Evolutionary conservation across 352 stramenopile genomes (phyloP).

Genomic region (Globisporangium apiculatum): DNA sequence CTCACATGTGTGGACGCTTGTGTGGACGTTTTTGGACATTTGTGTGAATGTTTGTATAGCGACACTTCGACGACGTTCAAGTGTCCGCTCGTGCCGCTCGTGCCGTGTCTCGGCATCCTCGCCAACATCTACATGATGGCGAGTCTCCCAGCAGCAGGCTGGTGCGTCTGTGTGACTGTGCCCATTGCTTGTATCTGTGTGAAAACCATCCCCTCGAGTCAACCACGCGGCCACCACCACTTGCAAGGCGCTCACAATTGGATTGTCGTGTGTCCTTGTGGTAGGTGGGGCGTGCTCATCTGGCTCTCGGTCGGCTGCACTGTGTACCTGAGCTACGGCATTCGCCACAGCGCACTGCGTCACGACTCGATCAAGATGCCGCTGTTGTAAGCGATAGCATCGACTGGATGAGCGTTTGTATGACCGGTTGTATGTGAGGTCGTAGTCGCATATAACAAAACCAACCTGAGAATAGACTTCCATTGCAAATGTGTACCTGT

Average conservation of each 20-base stretch:
- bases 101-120: conserved; percentile 51
- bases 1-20: background rate
- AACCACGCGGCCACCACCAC: no score
- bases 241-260: background rate
- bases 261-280: conserved; percentile 1
- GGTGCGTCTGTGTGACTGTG: conserved; percentile 21
- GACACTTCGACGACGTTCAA: conserved; percentile 36
- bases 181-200: background rate
- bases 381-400: conserved; percentile 8
- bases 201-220: background rate
- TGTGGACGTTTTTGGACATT: background rate
- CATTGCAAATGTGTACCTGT: background rate
- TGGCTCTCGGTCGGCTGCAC: conserved; percentile 58
- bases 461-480: background rate
- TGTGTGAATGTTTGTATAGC: conserved; percentile 2
- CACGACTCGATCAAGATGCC: conserved; percentile 14
- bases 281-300: conserved; percentile 64
- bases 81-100: conserved; percentile 50
- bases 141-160: conserved; percentile 42
- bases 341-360: conserved; percentile 61
- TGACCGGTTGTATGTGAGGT: background rate
- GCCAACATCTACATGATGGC: conserved; percentile 67
- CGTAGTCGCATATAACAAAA: background rate
- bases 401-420: background rate
- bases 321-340: conserved; percentile 75